Base-by-base conservation (phyloP, 352 stramenopile genomes). In the Phytophthora ramorum region DNA sequence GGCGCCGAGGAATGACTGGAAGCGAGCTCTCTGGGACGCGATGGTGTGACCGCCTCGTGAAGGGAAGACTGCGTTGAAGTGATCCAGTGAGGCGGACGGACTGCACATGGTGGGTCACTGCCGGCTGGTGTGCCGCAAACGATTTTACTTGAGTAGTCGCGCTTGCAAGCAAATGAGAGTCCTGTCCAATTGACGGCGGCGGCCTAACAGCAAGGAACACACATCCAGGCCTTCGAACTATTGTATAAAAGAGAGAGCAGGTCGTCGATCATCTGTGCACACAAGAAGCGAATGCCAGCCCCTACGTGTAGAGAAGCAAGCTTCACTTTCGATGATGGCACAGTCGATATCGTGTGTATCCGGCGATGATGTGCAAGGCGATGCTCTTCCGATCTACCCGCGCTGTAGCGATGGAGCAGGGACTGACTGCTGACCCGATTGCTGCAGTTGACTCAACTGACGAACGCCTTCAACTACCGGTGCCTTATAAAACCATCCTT, bases 161-260 rank as follows among this genome's bases (percentile, higher is more conserved):
- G 52, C 45, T 51, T 58, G 58, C 58, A 67, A 67, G 41, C 59
- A 62, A 46, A 59, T 53, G 50, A 44, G 20, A 49, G 58, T 53
- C 38, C 58, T 60, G 20, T 20, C 40, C 46, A 24, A 47, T 26
- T 19, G 16, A 16, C 47, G 19, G 19, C 35, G 35, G 17, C 10
- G 10, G 34, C 34, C 8, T 34, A 14, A 34, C 30, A 35, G 30
- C 30, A 35, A 37, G 32, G 9, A 16, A 16, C 32, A 37, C 32
- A 16, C 32, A 37, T 37, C 32, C 32, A 14, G 8, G 12, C 32
- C 16, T 14, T 7, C 3, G 26, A 30, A 7, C 0, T 30, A 30
- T 30, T 30, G 28, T 34, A 0, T 1, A 12, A 34, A 34, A 34
- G 8, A 34, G 28, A 34, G 28, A 34, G 28, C 28, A 32, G 28